These are phyloP conservation scores for Arachis monticola DNA, from an alignment of 331 rosid genomes.

Conservation along the genomic window DNA sequence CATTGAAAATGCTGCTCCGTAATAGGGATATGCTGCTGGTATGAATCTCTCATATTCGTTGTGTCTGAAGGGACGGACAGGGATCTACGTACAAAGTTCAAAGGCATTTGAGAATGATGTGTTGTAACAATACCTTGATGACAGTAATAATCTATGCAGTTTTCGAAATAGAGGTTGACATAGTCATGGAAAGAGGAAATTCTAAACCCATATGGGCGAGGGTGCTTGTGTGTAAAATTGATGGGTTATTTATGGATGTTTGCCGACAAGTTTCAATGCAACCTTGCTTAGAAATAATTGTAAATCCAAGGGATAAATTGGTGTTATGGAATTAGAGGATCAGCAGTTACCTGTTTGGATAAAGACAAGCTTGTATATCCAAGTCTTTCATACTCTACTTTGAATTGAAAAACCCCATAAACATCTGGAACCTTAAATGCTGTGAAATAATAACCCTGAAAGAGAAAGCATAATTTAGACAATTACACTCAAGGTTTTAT, in stretches of 20 bases:
- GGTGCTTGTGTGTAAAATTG: neutral
- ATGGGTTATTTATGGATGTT: neutral
- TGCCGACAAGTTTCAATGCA: constrained; percentile 7
- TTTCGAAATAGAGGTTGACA: constrained; percentile 27
- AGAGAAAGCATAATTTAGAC: constrained; percentile 27
- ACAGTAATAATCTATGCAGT: neutral
- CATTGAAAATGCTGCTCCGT: constrained; percentile 95
- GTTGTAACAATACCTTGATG: neutral
- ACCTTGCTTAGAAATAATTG: constrained; percentile 24
- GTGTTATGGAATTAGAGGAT: constrained; percentile 10
- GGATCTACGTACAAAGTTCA: constrained; percentile 71
- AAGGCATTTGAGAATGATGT: constrained; percentile 24
- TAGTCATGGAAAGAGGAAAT: constrained; percentile 21
- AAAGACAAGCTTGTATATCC: constrained; percentile 87
- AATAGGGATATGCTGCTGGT: constrained; percentile 94
- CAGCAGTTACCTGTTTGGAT: constrained; percentile 79
- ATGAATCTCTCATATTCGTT: constrained; percentile 95
- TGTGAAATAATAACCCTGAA: constrained; percentile 81
- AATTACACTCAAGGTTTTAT: constrained; percentile 32
- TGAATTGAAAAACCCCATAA: constrained; percentile 98
- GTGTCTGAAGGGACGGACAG: constrained; percentile 95
- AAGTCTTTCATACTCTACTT: constrained; percentile 86
- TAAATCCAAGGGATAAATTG: constrained; percentile 10
- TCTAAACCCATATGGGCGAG: constrained; percentile 6
- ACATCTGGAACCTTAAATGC: constrained; percentile 97